A percentile compares a stretch with the other conserved stretches of the same genome.
Evolutionary conservation across 2,329 filamentous ascomycete species (phyloP).

Genomic region (Talaromyces sp.): DNA sequence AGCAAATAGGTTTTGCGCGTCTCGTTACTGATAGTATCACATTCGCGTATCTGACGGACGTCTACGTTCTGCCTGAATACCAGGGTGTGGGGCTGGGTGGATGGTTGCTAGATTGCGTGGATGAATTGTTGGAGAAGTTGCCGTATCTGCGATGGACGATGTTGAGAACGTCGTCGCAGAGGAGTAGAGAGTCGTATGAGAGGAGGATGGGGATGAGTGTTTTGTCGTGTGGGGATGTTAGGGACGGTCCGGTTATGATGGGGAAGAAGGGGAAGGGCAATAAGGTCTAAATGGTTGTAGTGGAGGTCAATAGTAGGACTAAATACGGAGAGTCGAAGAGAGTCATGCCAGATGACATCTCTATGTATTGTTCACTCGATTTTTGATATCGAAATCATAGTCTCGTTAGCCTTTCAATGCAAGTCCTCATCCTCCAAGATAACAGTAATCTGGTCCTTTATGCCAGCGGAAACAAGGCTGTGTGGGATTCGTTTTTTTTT

Average conservation of each 20-base stretch:
- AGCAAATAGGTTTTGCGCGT: constrained; percentile 59
- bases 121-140: constrained; percentile 56
- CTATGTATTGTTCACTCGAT: too few species aligned
- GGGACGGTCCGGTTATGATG: constrained; percentile 7
- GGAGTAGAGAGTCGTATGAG: constrained; percentile 1
- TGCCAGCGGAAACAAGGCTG: too few species aligned
- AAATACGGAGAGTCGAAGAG: too few species aligned
- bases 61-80: constrained; percentile 62
- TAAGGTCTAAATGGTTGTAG: background rate
- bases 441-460: too few species aligned
- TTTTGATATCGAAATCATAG: too few species aligned
- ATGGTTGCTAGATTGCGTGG: constrained; percentile 63
- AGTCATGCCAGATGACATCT: too few species aligned
- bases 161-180: constrained; percentile 33
- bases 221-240: background rate
- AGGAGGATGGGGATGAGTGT: constrained; percentile 7
- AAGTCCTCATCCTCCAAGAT: too few species aligned
- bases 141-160: constrained; percentile 60
- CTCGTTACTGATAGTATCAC: constrained; percentile 69
- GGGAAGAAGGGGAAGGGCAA: background rate
- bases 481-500: too few species aligned
- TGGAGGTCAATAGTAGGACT: too few species aligned
- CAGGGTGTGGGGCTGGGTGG: constrained; percentile 63
- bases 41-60: constrained; percentile 68
- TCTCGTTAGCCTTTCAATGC: too few species aligned